Evolutionary conservation across 2,329 filamentous ascomycete genomes (phyloP).

Genomic region (Colletotrichum tabaci): DNA sequence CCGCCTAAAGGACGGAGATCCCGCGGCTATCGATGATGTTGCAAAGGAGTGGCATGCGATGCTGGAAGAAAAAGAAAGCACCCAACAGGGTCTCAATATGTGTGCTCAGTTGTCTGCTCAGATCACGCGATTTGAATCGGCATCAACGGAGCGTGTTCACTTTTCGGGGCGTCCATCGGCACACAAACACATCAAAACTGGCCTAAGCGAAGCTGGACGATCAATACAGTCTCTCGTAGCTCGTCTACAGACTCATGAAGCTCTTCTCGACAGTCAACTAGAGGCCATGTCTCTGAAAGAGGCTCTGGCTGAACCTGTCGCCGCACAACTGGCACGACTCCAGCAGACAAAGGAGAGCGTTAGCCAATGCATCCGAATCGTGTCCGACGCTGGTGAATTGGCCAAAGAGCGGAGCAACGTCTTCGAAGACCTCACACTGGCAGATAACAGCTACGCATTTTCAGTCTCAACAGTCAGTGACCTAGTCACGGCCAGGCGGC

Average conservation of each 20-base stretch:
- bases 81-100: slow-evolving; percentile 44
- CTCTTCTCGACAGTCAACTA: slow-evolving; percentile 41
- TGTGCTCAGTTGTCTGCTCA: slow-evolving; percentile 45
- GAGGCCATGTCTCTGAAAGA: slow-evolving; percentile 42
- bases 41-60: slow-evolving; percentile 17
- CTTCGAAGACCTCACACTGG: slow-evolving; percentile 47
- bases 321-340: slow-evolving; percentile 41
- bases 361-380: slow-evolving; percentile 44
- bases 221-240: slow-evolving; percentile 43
- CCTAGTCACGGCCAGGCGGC: slow-evolving; percentile 44
- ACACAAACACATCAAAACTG: slow-evolving; percentile 42
- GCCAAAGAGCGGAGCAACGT: slow-evolving; percentile 45
- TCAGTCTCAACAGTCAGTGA: slow-evolving; percentile 47
- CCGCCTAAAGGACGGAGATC: slow-evolving; percentile 3
- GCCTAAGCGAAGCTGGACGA: slow-evolving; percentile 40
- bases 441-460: slow-evolving; percentile 45
- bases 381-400: slow-evolving; percentile 44
- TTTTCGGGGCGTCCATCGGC: slow-evolving; percentile 44
- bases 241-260: slow-evolving; percentile 42
- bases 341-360: slow-evolving; percentile 45
- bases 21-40: slow-evolving; percentile 31
- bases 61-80: slow-evolving; percentile 44
- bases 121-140: slow-evolving; percentile 18
- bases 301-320: slow-evolving; percentile 5
- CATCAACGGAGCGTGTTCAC: slow-evolving; percentile 38